Evolutionary conservation across 495 filamentous ascomycete genomes (phyloP).

Genomic region (Podospora pseudopauciseta): DNA sequence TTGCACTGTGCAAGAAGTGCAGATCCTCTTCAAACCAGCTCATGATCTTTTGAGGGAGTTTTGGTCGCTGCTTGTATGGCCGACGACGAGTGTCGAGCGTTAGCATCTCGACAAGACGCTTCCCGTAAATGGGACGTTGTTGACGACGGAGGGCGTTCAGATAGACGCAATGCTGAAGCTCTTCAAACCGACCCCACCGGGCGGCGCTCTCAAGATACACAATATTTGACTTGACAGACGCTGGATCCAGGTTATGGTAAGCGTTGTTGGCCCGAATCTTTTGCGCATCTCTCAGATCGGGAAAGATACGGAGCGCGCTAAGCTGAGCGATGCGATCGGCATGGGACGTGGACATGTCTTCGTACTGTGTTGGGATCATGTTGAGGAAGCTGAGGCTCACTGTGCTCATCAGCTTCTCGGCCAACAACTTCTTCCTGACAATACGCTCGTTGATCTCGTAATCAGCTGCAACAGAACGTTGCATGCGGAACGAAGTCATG

Average conservation of each 20-base stretch:
- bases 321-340: slow-evolving; percentile 60
- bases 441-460: slow-evolving; percentile 74
- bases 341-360: slow-evolving; percentile 58
- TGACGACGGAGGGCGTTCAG: slow-evolving; percentile 78
- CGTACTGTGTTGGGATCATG: slow-evolving; percentile 69
- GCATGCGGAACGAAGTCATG: slow-evolving; percentile 93
- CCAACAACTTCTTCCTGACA: slow-evolving; percentile 63
- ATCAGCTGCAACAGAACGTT: slow-evolving; percentile 71
- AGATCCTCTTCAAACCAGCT: slow-evolving; percentile 74
- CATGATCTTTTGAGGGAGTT: slow-evolving; percentile 49
- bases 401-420: slow-evolving; percentile 59
- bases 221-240: slow-evolving; percentile 63
- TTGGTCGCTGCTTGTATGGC: slow-evolving; percentile 54
- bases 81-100: slow-evolving; percentile 57
- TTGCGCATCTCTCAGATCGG: slow-evolving; percentile 60
- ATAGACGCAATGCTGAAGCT: slow-evolving; percentile 74
- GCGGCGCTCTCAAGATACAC: slow-evolving; percentile 68
- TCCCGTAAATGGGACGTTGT: slow-evolving; percentile 76
- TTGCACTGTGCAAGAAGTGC: slow-evolving; percentile 63
- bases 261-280: slow-evolving; percentile 57
- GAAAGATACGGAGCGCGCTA: slow-evolving; percentile 59
- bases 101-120: slow-evolving; percentile 65
- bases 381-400: slow-evolving; percentile 78
- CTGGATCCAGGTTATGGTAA: slow-evolving; percentile 56
- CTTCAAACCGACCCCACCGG: slow-evolving; percentile 68